phyloP scores from a whole-genome alignment of 805 yeast genomes.

The Torulaspora maleeae region DNA sequence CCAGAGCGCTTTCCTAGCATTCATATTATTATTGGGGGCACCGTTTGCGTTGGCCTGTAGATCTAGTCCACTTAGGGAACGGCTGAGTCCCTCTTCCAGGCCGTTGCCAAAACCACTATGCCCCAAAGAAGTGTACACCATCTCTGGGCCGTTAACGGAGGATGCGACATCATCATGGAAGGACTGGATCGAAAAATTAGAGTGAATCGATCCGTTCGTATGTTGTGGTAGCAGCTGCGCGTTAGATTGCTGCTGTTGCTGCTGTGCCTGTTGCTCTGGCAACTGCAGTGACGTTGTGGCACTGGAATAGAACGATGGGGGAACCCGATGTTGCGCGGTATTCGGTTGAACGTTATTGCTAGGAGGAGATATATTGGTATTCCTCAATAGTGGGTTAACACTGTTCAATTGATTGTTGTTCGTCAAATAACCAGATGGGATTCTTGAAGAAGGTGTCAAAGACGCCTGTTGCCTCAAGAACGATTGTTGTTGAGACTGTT shows the following conservation, averaged over 20 bases:
- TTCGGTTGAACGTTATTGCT: conserved; percentile 19
- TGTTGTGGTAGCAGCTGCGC: conserved; percentile 30
- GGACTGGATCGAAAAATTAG: conserved; percentile 34
- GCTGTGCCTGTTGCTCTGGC: conserved; percentile 11
- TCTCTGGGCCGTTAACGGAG: conserved; percentile 15
- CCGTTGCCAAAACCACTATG: conserved; percentile 19
- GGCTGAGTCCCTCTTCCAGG: conserved; percentile 31
- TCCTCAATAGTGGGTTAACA: conserved; percentile 34
- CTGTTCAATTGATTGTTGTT: conserved; percentile 24
- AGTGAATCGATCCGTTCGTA: conserved; percentile 35
- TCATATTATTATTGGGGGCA: conserved; percentile 7
- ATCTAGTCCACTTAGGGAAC: conserved; percentile 35
- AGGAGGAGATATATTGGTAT: conserved; percentile 28
- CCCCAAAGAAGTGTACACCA: conserved; percentile 19
- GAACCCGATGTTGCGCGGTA: conserved; percentile 19
- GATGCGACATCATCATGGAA: conserved; percentile 23
- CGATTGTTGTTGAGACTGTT: conserved; percentile 30
- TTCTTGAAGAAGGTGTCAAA: conserved; percentile 32
- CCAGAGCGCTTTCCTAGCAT: conserved; percentile 15
- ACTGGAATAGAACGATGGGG: conserved; percentile 16
- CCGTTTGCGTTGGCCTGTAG: conserved; percentile 19
- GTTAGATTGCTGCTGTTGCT: conserved; percentile 5
- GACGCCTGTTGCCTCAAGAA: conserved; percentile 31
- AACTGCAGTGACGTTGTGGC: conserved; percentile 6
- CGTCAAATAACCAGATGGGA: conserved; percentile 35